Evolutionary conservation across 1,284 basidiomycete genomes (phyloP), one percentile per base, ranked within the genome.

Genomic region (Pseudozyma thailandica): DNA sequence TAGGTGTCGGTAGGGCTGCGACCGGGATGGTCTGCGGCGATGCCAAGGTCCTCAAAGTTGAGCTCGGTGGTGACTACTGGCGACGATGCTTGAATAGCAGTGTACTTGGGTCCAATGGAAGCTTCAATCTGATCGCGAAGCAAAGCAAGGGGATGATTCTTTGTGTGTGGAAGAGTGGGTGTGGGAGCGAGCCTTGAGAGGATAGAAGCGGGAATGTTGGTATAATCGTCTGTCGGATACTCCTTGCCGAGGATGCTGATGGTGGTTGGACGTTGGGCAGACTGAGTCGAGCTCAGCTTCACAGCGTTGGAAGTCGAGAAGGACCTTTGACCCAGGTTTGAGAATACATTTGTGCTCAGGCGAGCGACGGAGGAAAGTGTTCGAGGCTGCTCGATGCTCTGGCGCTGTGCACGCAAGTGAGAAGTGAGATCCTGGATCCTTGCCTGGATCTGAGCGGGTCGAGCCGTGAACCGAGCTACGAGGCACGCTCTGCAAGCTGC

Each of bases 41-140:
- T 98, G 15, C 92, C 93, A 21, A 99, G 89, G 74, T 95, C 92
- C 84, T 98, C 96, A 84, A 99, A 99, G 86, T 99, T 99, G 84
- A 94, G 89, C 78, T 87, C 86, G 2, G 94, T 92, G 1, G 92
- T 90, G 51, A 98, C 96, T 51, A 98, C 86, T 0, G 96, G 93
- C 1, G 92, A 91, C 54, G 90, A 86, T 10, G 91, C 89, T 23
- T 89, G 78, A 44, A 87, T 79, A 13, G 83, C 70, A 7, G 63
- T 63, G 50, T 75, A 78, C 20, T 61, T 47, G 1, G 69, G 42
- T 10, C 88, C 85, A 75, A 92, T 94, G 77, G 96, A 91, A 3
- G 87, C 86, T 84, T 98, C 92, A 76, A 98, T 91, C 73, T 93
- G 88, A 12, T 86, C 82, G 38, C 93, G 91, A 31, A 99, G 89